phyloP scores from a whole-genome alignment of 805 yeast genomes.

The Sugiyamaella chiloensis region DNA sequence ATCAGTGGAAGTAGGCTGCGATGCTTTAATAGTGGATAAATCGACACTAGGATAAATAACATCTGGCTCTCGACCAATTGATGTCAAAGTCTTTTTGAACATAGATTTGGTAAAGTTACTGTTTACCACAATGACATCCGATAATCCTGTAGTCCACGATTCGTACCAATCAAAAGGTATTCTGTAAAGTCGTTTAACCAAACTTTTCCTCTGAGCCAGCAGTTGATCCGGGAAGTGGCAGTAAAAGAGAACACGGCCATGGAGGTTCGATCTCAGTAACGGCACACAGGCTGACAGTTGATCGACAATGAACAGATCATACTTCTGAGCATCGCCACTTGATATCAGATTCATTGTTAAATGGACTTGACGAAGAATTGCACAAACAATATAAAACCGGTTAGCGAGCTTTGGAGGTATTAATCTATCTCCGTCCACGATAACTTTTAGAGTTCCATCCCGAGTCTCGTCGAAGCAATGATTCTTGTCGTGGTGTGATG shows the following conservation, averaged over 20 bases:
- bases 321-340: conserved; percentile 43
- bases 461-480: conserved; percentile 93
- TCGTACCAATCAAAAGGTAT: conserved; percentile 82
- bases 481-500: conserved; percentile 82
- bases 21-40: conserved; percentile 28
- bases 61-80: conserved; percentile 40
- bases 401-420: conserved; percentile 70
- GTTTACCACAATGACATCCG: conserved; percentile 84
- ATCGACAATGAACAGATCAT: conserved; percentile 80
- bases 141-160: conserved; percentile 68
- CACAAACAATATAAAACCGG: conserved; percentile 73
- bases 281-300: conserved; percentile 87
- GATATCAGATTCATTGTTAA: conserved; percentile 47
- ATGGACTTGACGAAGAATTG: conserved; percentile 77
- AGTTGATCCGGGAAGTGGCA: conserved; percentile 96
- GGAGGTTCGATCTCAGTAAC: conserved; percentile 42
- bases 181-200: conserved; percentile 64
- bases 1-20: conserved; percentile 1
- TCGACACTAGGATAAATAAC: conserved; percentile 82
- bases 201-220: conserved; percentile 56
- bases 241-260: conserved; percentile 67
- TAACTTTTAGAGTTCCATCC: conserved; percentile 47
- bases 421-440: conserved; percentile 74
- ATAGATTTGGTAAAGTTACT: conserved; percentile 75
- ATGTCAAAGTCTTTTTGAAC: conserved; percentile 60